A percentile compares a stretch with the other conserved stretches of the same genome.
phyloP scores from a whole-genome alignment of 352 stramenopile species.

The Globisporangium parvum region DNA sequence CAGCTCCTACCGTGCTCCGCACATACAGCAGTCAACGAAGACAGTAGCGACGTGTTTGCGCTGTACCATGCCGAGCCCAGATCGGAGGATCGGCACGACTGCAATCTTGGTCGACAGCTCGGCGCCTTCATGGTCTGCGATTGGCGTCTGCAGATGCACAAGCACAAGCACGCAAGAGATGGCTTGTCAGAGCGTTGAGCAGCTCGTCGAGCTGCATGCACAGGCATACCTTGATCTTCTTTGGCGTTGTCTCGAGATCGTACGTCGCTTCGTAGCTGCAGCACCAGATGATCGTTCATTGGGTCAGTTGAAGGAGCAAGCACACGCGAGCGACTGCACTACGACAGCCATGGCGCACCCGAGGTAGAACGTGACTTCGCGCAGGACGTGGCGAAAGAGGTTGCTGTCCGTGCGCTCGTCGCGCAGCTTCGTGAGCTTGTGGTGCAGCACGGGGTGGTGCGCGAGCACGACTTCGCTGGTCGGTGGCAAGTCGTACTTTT shows the following conservation, averaged over 20 bases:
- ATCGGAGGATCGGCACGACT: conserved; percentile 95
- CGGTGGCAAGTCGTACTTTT: conserved; percentile 50
- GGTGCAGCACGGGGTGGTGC: conserved; percentile 88
- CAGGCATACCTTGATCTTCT: conserved; percentile 57
- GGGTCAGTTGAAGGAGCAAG: neutral
- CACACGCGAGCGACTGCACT: neutral
- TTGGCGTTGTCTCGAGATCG: conserved; percentile 57
- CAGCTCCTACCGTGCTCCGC: neutral
- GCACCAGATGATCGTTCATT: neutral
- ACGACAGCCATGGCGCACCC: conserved; percentile 68
- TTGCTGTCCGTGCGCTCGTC: conserved; percentile 89
- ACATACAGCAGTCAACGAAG: too few species aligned
- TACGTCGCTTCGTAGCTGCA: conserved; percentile 75
- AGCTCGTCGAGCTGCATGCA: neutral
- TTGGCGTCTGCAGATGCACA: conserved; percentile 39
- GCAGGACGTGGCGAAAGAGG: conserved; percentile 93
- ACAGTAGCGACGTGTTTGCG: neutral
- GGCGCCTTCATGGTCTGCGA: conserved; percentile 67
- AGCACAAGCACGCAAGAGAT: neutral
- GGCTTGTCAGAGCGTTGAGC: too few species aligned
- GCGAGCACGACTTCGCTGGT: conserved; percentile 81
- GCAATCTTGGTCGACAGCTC: conserved; percentile 90
- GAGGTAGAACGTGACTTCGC: conserved; percentile 98
- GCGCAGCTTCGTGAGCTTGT: conserved; percentile 97
- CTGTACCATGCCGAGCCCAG: conserved; percentile 83